Conservation (phyloP, 305 asterid species). For the Plantago lanceolata region DNA sequence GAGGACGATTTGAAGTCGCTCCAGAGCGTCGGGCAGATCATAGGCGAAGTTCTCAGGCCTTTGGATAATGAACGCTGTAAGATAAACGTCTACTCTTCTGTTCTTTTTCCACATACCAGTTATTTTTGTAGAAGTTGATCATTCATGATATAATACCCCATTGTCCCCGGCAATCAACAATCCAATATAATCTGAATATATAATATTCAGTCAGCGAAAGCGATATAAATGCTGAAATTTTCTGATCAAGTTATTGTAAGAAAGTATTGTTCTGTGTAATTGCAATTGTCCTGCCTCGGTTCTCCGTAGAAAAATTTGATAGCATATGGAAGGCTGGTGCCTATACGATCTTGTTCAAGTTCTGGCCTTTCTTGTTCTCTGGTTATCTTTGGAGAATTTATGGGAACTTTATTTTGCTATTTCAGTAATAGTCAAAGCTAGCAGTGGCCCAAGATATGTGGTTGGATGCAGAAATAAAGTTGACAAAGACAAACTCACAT, state of each 20-base stretch:
- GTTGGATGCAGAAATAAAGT: constrained; percentile 98
- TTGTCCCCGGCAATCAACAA: too few species aligned
- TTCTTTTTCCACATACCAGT: background rate
- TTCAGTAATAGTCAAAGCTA: constrained; percentile 92
- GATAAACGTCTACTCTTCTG: constrained; percentile 14
- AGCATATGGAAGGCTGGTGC: too few species aligned
- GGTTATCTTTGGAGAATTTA: constrained; percentile 12
- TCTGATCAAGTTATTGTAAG: too few species aligned
- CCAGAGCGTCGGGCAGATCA: constrained; percentile 97
- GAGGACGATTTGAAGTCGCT: constrained; percentile 96
- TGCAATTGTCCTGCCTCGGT: background rate
- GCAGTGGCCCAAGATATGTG: constrained; percentile 97
- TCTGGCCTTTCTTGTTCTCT: constrained; percentile 11
- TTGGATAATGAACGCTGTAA: constrained; percentile 95
- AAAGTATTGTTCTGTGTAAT: too few species aligned
- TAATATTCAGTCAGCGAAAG: too few species aligned
- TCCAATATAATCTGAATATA: too few species aligned
- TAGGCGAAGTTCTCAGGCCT: constrained; percentile 96
- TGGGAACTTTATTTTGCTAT: constrained; percentile 19
- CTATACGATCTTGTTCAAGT: background rate
- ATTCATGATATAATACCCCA: background rate
- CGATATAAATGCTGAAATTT: too few species aligned
- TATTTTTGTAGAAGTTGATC: constrained; percentile 4
- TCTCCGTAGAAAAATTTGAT: too few species aligned
- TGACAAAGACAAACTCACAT: constrained; percentile 84